These are phyloP conservation scores for Monosporascus sp. DNA, from an alignment of 2,329 filamentous ascomycete genomes.

Conservation along the genomic window DNA sequence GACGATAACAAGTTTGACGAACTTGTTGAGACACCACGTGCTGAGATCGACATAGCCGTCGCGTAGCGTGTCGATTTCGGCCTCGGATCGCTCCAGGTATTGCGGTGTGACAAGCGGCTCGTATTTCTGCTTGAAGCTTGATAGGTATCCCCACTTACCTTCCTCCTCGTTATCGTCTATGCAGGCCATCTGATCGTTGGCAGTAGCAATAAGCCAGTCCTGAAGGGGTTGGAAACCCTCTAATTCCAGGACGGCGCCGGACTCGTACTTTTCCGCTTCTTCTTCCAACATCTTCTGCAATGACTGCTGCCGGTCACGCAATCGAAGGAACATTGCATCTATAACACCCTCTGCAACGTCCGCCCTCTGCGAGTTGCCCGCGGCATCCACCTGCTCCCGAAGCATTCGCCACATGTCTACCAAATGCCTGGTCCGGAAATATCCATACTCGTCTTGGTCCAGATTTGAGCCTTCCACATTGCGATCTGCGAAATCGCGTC, in stretches of 20 bases:
- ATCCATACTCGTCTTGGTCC: slow-evolving; percentile 82
- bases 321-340: slow-evolving; percentile 87
- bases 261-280: slow-evolving; percentile 71
- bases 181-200: slow-evolving; percentile 97
- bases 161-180: slow-evolving; percentile 87
- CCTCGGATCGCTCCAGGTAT: slow-evolving; percentile 70
- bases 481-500: slow-evolving; percentile 73
- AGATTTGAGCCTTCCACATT: slow-evolving; percentile 69
- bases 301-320: slow-evolving; percentile 75
- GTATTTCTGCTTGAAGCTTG: slow-evolving; percentile 79
- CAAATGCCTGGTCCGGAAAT: slow-evolving; percentile 86
- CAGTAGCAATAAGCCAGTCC: slow-evolving; percentile 94
- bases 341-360: slow-evolving; percentile 95
- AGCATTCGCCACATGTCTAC: slow-evolving; percentile 98
- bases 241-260: slow-evolving; percentile 46
- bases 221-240: slow-evolving; percentile 75
- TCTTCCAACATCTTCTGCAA: slow-evolving; percentile 89
- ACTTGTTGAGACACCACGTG: slow-evolving; percentile 85
- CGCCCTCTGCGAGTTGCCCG: slow-evolving; percentile 75
- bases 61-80: slow-evolving; percentile 69
- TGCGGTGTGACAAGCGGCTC: slow-evolving; percentile 73
- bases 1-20: slow-evolving; percentile 80
- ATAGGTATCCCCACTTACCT: slow-evolving; percentile 73
- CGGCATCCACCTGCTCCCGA: slow-evolving; percentile 83
- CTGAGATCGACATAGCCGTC: slow-evolving; percentile 94